A percentile compares a stretch with the other conserved stretches of the same genome.
Conservation (phyloP, 2,329 filamentous ascomycete species). For the Talaromyces pinophilus region DNA sequence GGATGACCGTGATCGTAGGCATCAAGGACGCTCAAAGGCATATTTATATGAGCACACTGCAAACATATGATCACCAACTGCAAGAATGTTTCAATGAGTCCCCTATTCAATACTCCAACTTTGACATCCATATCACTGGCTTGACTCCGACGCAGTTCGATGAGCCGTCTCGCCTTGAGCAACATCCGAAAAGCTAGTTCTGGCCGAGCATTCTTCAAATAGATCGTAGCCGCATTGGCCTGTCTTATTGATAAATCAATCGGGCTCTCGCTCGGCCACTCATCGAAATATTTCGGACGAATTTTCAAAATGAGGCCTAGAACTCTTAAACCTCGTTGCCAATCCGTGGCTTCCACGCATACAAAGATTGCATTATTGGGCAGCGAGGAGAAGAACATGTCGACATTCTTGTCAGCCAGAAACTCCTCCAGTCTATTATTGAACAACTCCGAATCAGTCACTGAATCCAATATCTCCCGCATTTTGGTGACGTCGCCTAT, state of each 20-base stretch:
- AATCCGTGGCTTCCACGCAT: conserved; percentile 23
- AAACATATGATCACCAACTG: conserved; percentile 27
- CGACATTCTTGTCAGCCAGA: conserved; percentile 20
- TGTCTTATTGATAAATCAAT: conserved; percentile 25
- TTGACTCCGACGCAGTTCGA: conserved; percentile 26
- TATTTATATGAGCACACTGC: conserved; percentile 5
- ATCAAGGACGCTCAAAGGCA: conserved; percentile 22
- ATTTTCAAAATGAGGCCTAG: conserved; percentile 25
- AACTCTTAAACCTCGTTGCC: conserved; percentile 24
- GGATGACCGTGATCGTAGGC: conserved; percentile 27
- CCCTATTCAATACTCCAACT: conserved; percentile 23
- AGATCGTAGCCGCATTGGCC: conserved; percentile 24
- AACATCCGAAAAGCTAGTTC: conserved; percentile 25
- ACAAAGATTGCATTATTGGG: conserved; percentile 27
- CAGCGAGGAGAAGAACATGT: conserved; percentile 20
- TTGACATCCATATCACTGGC: conserved; percentile 28
- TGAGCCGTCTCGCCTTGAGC: conserved; percentile 26
- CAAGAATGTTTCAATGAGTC: conserved; percentile 25
- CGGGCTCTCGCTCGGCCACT: conserved; percentile 18
- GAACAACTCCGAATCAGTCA: conserved; percentile 27
- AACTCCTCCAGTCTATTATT: conserved; percentile 23
- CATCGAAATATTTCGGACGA: conserved; percentile 25
- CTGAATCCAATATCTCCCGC: conserved; percentile 25
- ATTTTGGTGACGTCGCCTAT: conserved; percentile 27
- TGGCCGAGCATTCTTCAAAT: conserved; percentile 24